phyloP scores from a whole-genome alignment of 164 flowering plant genomes.

The Annona squamosa region DNA sequence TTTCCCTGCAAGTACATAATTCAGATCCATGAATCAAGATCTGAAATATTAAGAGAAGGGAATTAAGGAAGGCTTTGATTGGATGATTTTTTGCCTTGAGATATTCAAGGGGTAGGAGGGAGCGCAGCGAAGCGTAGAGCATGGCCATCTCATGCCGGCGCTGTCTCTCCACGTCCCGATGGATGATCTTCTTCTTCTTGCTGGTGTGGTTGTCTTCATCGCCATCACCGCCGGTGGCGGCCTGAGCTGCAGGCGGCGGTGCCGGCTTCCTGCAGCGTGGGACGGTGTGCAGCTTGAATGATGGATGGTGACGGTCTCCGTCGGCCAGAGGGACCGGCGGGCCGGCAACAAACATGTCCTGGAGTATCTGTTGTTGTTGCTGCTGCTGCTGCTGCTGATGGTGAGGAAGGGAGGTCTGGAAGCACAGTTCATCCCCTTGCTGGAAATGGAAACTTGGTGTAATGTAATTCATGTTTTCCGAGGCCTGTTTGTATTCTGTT shows the following conservation, averaged over 20 bases:
- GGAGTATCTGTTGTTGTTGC: slow-evolving; percentile 7
- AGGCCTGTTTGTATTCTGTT: slow-evolving; percentile 2
- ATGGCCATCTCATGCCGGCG: slow-evolving; percentile 23
- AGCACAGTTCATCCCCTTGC: slow-evolving; percentile 14
- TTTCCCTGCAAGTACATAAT: slow-evolving; percentile 29
- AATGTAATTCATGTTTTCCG: slow-evolving; percentile 10
- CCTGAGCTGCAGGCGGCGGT: not conserved
- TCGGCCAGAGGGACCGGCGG: not conserved
- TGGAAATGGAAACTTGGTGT: slow-evolving; percentile 12
- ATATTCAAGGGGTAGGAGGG: slow-evolving; percentile 22
- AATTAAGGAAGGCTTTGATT: not conserved
- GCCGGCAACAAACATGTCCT: not conserved
- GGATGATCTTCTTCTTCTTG: slow-evolving; percentile 20
- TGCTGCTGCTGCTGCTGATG: slow-evolving; percentile 7
- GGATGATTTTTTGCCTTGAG: slow-evolving; percentile 18
- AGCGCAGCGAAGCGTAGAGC: slow-evolving; percentile 18
- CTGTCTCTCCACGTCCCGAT: slow-evolving; percentile 23
- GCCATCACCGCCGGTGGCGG: not conserved
- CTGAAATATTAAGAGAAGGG: not conserved
- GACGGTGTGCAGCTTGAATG: not conserved
- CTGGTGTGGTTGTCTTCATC: not conserved
- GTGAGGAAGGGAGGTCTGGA: not conserved
- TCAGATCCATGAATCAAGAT: not conserved
- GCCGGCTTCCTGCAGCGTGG: slow-evolving; percentile 1
- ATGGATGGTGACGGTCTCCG: not conserved